Evolutionary conservation across 2,329 filamentous ascomycete genomes (phyloP), one percentile per base, ranked within the genome.

Genomic region (Fusarium scirpi): DNA sequence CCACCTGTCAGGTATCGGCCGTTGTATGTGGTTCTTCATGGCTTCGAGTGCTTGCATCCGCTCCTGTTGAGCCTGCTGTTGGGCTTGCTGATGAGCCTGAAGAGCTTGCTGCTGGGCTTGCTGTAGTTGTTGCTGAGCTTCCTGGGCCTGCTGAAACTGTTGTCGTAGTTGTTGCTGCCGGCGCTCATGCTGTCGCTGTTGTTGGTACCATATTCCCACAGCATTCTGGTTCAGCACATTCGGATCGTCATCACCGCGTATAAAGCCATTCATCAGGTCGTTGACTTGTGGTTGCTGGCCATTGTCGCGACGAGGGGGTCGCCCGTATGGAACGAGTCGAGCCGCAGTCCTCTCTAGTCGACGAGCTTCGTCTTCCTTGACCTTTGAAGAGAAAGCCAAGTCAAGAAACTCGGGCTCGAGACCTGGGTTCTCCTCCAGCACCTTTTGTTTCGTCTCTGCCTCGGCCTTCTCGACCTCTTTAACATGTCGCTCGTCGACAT

Each of bases 401-500:
- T 86, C 82, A 16, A 94, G 81, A 40, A 87, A 79, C 11, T 88
- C 84, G 25, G 85, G 82, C 3, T 85, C 76, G n/a, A 93, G 75
- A 6, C 86, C 82, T 0, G 91, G 91, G 67, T 93, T 86, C 32
- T 89, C 85, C 24, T 84, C 81, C 16, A 84, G 79, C 6, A 90
- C 80, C 73, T 86, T 85, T 45, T 85, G 82, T 24, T 87, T 84
- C 2, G 88, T 87, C 43, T 82, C 81, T 49, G 85, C 82, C 72
- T 91, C 89, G 3, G 92, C 92, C 20, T 81, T 82, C 20, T 83
- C 82, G 18, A 92, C 87, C 69, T 94, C 91, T 10, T 85, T 76
- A 25, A 89, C 81, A 69, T 94, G 91, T 6, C 90, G 86, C 45
- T 84, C 76, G 68, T 90, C 86, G 7, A 81, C 80, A 45, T 84